A percentile compares a stretch with the other conserved stretches of the same genome.
Evolutionary conservation across 106 monocot species (phyloP).

Genomic region (Dioscorea alata): DNA sequence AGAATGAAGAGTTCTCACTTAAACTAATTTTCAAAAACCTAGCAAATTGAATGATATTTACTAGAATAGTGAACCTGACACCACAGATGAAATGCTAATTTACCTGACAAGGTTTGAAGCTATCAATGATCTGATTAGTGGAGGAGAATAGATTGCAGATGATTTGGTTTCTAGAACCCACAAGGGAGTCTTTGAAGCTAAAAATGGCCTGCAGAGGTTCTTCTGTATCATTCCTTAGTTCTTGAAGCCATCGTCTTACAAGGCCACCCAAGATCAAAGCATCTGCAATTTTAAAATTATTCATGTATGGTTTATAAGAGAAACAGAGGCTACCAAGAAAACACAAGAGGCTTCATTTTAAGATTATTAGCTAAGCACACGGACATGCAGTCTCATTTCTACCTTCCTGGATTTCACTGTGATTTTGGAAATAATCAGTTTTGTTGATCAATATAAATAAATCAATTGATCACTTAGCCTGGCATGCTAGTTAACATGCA

Average conservation of each 20-base stretch:
- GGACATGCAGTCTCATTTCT: too few relatives aligned
- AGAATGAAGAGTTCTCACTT: too few relatives aligned
- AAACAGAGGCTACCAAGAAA: neutral
- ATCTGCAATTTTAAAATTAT: conserved; percentile 33
- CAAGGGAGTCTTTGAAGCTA: conserved; percentile 46
- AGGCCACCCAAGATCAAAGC: conserved; percentile 42
- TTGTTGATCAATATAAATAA: too few relatives aligned
- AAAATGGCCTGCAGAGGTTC: conserved; percentile 43
- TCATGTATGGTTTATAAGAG: neutral
- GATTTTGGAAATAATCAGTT: too few relatives aligned
- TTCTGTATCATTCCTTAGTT: conserved; percentile 41
- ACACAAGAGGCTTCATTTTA: too few relatives aligned
- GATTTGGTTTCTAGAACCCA: conserved; percentile 45
- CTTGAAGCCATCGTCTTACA: conserved; percentile 75
- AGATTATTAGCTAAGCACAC: too few relatives aligned
- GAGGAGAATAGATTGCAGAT: conserved; percentile 54
- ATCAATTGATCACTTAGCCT: too few relatives aligned
- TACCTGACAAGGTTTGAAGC: conserved; percentile 71
- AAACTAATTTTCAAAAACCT: too few relatives aligned
- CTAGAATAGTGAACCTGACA: too few relatives aligned
- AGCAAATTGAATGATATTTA: too few relatives aligned
- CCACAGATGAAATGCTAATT: neutral
- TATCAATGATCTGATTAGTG: conserved; percentile 51
- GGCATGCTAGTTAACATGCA: too few relatives aligned
- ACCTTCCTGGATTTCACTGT: too few relatives aligned